Evolutionary conservation across 257 asterid species (phyloP), one percentile per base, ranked within the genome.

Genomic region (Capsicum baccatum): DNA sequence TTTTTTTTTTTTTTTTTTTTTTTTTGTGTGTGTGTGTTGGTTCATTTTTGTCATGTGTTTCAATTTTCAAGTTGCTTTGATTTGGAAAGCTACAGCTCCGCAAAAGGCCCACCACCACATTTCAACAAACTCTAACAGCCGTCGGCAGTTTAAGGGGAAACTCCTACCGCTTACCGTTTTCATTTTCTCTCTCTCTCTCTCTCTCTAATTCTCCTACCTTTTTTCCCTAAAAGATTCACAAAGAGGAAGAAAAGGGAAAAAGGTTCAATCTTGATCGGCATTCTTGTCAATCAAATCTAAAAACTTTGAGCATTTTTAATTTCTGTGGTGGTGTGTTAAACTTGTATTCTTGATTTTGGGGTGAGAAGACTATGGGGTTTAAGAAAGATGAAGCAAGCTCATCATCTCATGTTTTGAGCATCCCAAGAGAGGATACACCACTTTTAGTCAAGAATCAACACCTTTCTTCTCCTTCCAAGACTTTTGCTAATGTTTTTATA

Each of bases 401-500:
- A 48, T 91, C 98, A 35, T 83, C 94, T 19, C 63, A 90, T 57
- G 89, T 89, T 17, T 88, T 88, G 54, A 73, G 70, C 69, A 15
- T 91, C 71, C 93, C 98, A 17, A 88, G 91, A 83, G 98, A 92
- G 83, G 90, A 94, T 83, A 92, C 97, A 17, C 98, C 97, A 17
- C 88, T 96, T 5, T 52, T 96, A 57, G 80, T 56, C 85, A 17
- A 55, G 79, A 85, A 58, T 48, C 83, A 81, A 37, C 92, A 88
- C 15, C 90, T 88, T 3, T 94, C 99, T 21, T 94, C 99, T 26
- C 92, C 88, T 13, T 84, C 91, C 83, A 96, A 96, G 86, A 92
- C 99, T 19, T 92, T 91, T 87, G 97, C 98, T 47, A 96, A 93
- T 21, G 94, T 96, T 55, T 94, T 96, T 85, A 91, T 94, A 48